Evolutionary conservation across 768 basidiomycete species (phyloP).

Genomic region (Trametes maxima): DNA sequence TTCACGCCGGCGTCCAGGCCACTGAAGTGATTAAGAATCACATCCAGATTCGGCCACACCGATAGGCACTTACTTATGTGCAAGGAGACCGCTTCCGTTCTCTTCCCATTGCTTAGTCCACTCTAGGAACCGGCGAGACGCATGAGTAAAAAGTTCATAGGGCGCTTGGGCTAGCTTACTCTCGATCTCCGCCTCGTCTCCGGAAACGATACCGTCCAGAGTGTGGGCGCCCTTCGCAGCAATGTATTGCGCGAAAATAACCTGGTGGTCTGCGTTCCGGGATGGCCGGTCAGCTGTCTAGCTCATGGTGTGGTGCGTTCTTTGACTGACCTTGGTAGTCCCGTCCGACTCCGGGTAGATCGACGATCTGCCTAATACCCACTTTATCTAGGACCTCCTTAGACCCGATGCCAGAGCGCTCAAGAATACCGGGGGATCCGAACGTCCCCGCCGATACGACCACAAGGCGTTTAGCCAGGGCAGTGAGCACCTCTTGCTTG

Average conservation of each 20-base stretch:
- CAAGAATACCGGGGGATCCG: conserved; percentile 54
- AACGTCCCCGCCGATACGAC: conserved; percentile 45
- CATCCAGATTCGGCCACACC: neutral
- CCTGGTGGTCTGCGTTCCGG: conserved; percentile 18
- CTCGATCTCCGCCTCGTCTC: conserved; percentile 20
- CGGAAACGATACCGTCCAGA: conserved; percentile 24
- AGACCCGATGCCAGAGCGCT: conserved; percentile 52
- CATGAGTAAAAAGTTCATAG: neutral
- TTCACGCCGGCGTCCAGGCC: conserved; percentile 59
- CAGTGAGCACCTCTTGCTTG: conserved; percentile 16
- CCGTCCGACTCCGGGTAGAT: conserved; percentile 48
- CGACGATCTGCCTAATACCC: conserved; percentile 36
- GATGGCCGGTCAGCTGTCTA: no score
- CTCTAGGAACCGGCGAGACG: conserved; percentile 27
- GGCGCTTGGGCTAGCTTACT: conserved; percentile 15
- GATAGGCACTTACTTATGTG: conserved; percentile 48
- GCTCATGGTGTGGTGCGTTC: neutral
- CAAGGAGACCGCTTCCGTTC: conserved; percentile 50
- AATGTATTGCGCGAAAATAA: conserved; percentile 16
- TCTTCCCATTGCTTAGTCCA: conserved; percentile 38
- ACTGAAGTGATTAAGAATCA: conserved; percentile 32
- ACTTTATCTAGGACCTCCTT: conserved; percentile 34
- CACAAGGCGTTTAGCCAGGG: conserved; percentile 39
- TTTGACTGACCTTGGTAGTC: conserved; percentile 36
- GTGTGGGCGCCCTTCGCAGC: conserved; percentile 24